These are phyloP conservation scores for Glebionis coronaria DNA, from an alignment of 129 eudicot species.

Conservation along the genomic window DNA sequence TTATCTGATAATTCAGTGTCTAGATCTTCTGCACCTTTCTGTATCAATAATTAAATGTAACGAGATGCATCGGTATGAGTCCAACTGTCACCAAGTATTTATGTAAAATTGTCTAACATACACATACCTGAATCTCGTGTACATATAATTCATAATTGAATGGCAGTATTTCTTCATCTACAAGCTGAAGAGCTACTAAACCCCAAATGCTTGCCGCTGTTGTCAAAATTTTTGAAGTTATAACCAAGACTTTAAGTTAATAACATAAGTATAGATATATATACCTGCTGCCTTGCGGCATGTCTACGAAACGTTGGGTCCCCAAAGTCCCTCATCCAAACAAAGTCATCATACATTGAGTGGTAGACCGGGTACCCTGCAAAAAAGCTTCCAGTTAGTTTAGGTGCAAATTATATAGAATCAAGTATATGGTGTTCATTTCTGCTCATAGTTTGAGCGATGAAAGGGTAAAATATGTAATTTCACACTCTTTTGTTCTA, in stretches of 20 bases:
- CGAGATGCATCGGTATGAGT: neutral
- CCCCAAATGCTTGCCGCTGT: conserved; percentile 94
- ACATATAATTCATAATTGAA: conserved; percentile 61
- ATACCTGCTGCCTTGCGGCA: conserved; percentile 86
- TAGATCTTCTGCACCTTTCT: conserved; percentile 68
- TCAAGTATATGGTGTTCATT: too few species aligned
- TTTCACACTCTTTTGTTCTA: too few species aligned
- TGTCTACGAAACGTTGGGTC: conserved; percentile 90
- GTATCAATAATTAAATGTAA: conserved; percentile 19
- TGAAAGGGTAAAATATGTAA: too few species aligned
- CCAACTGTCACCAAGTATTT: conserved; percentile 3
- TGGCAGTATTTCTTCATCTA: conserved; percentile 71
- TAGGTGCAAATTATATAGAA: too few species aligned
- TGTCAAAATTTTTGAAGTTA: conserved; percentile 1
- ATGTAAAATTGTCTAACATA: neutral
- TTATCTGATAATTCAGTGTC: conserved; percentile 31
- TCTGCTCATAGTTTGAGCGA: too few species aligned
- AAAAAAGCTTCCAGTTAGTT: conserved; percentile 18
- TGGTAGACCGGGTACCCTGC: conserved; percentile 93
- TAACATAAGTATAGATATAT: neutral
- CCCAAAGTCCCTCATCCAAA: conserved; percentile 83
- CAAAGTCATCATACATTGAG: conserved; percentile 83
- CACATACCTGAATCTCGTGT: conserved; percentile 70
- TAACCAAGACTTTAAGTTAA: conserved; percentile 2
- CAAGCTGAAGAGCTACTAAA: conserved; percentile 75